Conservation (phyloP, 495 filamentous ascomycete genomes). For the Lophiostoma macrostomum region DNA sequence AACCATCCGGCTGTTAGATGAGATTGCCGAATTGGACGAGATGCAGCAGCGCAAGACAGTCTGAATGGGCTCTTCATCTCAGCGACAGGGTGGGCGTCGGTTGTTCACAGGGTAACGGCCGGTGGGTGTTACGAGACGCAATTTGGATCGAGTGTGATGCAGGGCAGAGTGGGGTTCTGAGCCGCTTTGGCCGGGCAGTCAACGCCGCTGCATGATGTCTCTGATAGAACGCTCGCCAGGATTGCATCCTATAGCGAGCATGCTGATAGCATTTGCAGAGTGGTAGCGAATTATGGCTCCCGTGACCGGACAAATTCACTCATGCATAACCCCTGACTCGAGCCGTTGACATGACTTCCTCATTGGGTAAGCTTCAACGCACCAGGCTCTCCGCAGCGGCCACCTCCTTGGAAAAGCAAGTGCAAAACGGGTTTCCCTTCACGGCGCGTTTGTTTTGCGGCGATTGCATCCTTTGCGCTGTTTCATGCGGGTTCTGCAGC, state of each 20-base stretch:
- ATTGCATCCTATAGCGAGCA: conserved; percentile 14
- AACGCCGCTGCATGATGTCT: no score
- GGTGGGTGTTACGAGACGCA: neutral
- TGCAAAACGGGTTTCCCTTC: conserved; percentile 1
- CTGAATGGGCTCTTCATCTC: neutral
- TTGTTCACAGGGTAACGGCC: conserved; percentile 14
- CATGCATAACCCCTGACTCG: conserved; percentile 10
- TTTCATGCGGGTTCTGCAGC: neutral
- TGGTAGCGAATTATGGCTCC: conserved; percentile 3
- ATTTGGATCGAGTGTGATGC: neutral
- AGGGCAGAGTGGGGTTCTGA: neutral
- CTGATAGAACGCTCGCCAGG: no score
- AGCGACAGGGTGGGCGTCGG: neutral
- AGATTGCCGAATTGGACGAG: conserved; percentile 56
- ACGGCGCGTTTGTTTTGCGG: conserved; percentile 8
- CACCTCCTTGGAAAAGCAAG: conserved; percentile 9
- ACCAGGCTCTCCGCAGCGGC: conserved; percentile 9
- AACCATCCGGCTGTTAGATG: conserved; percentile 83
- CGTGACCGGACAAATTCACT: conserved; percentile 11
- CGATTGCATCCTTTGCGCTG: conserved; percentile 1
- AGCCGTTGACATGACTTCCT: conserved; percentile 8
- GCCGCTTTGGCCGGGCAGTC: no score
- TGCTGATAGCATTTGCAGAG: neutral
- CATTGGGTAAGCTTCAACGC: neutral
- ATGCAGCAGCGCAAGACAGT: conserved; percentile 34